A percentile compares a stretch with the other conserved stretches of the same genome.
Conservation (phyloP, 2,329 filamentous ascomycete genomes). For the Colletotrichum cuscutae region DNA sequence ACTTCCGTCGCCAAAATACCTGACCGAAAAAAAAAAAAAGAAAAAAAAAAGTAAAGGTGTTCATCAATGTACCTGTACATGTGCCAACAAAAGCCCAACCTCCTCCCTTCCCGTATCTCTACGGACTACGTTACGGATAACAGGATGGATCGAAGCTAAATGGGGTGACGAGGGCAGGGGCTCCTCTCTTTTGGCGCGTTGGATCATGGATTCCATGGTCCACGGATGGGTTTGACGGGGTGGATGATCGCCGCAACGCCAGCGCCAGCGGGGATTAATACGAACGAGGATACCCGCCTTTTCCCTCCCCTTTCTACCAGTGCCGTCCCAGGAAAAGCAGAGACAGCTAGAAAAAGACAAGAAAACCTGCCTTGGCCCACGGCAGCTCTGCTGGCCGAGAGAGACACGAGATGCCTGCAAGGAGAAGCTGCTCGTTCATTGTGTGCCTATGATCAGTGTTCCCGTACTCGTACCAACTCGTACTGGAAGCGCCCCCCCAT, state of each 20-base stretch:
- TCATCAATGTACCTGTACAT: background rate
- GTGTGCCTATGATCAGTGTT: background rate
- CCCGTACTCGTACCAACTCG: background rate
- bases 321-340: conserved; percentile 23
- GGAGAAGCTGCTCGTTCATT: background rate
- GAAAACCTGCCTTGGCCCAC: conserved; percentile 24
- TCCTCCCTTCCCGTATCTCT: background rate
- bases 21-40: background rate
- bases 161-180: too few species aligned
- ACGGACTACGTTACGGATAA: conserved; percentile 1
- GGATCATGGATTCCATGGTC: background rate
- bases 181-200: background rate
- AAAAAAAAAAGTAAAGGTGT: conserved; percentile 5
- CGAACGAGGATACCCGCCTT: conserved; percentile 27
- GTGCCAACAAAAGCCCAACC: conserved; percentile 1
- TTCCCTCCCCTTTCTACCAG: conserved; percentile 19
- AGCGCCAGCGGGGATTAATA: conserved; percentile 32
- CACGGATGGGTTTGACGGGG: conserved; percentile 5
- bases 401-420: conserved; percentile 20
- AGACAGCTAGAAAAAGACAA: background rate
- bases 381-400: conserved; percentile 20
- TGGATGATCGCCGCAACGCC: conserved; percentile 22
- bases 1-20: background rate
- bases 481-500: background rate
- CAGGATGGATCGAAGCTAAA: conserved; percentile 7